Conservation (phyloP, 2,329 filamentous ascomycete species). For the Pseudogymnoascus pannorum region DNA sequence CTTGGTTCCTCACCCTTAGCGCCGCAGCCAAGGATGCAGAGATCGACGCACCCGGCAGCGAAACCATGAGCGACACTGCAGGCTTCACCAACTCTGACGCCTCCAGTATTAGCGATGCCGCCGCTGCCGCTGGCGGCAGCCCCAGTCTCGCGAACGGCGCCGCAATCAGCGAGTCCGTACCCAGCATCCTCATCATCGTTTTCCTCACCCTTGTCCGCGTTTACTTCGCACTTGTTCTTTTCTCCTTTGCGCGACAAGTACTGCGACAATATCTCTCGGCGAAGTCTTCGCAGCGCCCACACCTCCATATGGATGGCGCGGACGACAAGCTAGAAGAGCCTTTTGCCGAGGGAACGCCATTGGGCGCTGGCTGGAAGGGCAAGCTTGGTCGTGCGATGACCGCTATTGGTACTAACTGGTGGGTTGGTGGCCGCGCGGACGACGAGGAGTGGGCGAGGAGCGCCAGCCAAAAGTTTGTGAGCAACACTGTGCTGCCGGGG, state of each 20-base stretch:
- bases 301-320: conserved; percentile 29
- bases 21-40: conserved; percentile 31
- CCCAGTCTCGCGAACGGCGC: conserved; percentile 54
- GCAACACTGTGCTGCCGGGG: conserved; percentile 32
- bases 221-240: conserved; percentile 78
- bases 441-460: conserved; percentile 62
- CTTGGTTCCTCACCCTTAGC: conserved; percentile 73
- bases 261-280: conserved; percentile 58
- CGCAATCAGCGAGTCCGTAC: conserved; percentile 58
- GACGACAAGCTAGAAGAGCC: conserved; percentile 54
- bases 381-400: conserved; percentile 75
- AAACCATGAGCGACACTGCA: conserved; percentile 49
- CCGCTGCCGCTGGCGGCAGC: conserved; percentile 30
- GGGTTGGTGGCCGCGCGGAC: conserved; percentile 61
- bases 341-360: conserved; percentile 62
- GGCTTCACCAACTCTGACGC: conserved; percentile 53
- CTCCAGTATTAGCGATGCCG: conserved; percentile 34
- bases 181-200: conserved; percentile 71
- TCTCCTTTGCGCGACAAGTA: conserved; percentile 73
- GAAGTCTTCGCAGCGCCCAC: conserved; percentile 22
- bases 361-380: conserved; percentile 73
- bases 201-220: conserved; percentile 66
- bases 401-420: conserved; percentile 65
- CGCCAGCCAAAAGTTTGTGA: conserved; percentile 53
- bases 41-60: conserved; percentile 31